Evolutionary conservation across 768 basidiomycete species (phyloP), one percentile per base, ranked within the genome.

Genomic region (Erythrobasidium yunnanense): DNA sequence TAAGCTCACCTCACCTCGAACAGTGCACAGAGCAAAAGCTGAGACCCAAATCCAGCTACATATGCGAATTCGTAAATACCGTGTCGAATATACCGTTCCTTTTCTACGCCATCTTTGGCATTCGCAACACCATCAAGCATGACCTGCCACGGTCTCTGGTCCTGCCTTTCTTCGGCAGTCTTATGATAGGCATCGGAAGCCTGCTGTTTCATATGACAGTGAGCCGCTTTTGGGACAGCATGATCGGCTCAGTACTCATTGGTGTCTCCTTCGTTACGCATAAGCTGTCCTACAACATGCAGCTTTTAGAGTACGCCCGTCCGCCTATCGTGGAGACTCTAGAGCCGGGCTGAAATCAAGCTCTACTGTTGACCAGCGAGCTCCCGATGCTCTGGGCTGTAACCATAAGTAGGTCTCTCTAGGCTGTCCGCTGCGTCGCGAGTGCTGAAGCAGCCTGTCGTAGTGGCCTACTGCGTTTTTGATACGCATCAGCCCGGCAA

Each of bases 1-100:
- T 51, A 27, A 15, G 42, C 42, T 32, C 30, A 47, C 18, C 57
- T 49, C 30, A 18, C 22, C 18, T 3, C 4, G 4, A 25, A 55
- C 53, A 5, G 4, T n/a, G 18, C 42, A 7, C 50, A 23, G n/a
- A 34, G 13, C 25, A 5, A n/a, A n/a, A n/a, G n/a, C n/a, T n/a
- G n/a, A n/a, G n/a, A n/a, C n/a, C n/a, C n/a, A n/a, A n/a, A n/a
- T 20, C 8, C 25, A 63, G 60, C 20, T 35, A 51, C n/a, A 25
- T 63, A 23, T 46, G 47, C 60, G 60, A 63, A 27, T 63, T 63
- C 60, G 27, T 63, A 29, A 63, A 63, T 51, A 63, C 60, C 29
- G 23, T 63, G 11, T 63, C 60, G 27, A 63, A 63, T 25, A 45
- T 63, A 8, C 60, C 60, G 11, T 63, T 63, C 29, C 27, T 63